phyloP scores from a whole-genome alignment of 148 eudicot species.

The Cornus florida region DNA sequence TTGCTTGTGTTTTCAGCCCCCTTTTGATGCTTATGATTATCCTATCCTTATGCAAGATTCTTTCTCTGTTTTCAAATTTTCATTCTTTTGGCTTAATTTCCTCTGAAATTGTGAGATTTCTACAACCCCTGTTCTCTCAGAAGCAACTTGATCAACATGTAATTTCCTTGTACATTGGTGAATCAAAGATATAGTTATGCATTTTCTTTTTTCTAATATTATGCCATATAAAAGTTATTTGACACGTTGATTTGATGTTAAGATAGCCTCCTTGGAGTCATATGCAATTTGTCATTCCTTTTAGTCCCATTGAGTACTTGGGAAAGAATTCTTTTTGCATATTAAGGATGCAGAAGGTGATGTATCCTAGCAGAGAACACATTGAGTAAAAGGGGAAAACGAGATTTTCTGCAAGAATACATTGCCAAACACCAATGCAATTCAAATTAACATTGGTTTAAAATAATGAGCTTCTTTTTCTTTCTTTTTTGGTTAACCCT shows the following conservation, averaged over 20 bases:
- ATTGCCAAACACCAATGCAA: too few species aligned
- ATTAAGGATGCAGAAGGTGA: too few species aligned
- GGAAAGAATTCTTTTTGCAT: too few species aligned
- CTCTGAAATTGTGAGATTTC: not conserved
- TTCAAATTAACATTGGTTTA: too few species aligned
- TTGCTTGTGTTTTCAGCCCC: not conserved
- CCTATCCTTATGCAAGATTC: not conserved
- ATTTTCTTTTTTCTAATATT: not conserved
- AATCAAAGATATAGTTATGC: too few species aligned
- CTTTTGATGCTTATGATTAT: not conserved
- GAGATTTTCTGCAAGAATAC: too few species aligned
- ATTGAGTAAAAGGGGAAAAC: too few species aligned
- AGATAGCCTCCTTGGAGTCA: not conserved
- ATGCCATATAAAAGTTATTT: not conserved
- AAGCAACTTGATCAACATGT: not conserved
- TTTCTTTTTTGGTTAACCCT: too few species aligned
- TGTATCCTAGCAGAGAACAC: too few species aligned
- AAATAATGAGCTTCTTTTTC: too few species aligned
- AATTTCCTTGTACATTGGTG: not conserved
- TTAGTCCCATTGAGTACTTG: too few species aligned
- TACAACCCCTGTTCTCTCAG: not conserved
- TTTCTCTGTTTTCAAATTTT: not conserved
- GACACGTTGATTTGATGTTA: not conserved
- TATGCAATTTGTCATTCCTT: too few species aligned
- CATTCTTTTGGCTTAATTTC: not conserved